Evolutionary conservation across 2,329 filamentous ascomycete species (phyloP).

Genomic region (Dothidotthia symphoricarpi): DNA sequence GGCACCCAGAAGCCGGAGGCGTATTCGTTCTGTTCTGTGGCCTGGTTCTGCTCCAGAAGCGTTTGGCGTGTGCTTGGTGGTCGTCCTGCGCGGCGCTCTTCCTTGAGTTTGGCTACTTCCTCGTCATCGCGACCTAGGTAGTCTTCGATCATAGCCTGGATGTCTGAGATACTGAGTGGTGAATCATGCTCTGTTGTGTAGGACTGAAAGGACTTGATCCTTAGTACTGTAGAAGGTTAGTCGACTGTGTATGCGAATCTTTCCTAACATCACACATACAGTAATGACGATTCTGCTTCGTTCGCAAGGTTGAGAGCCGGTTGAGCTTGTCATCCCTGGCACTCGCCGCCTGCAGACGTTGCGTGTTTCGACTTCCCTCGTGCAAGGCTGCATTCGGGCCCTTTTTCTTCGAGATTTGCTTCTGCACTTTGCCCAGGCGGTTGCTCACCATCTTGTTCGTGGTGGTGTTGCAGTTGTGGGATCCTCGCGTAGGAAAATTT

Average conservation of each 20-base stretch:
- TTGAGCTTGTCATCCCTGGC: slow-evolving; percentile 79
- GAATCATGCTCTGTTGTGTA: slow-evolving; percentile 55
- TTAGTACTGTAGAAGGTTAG: slow-evolving; percentile 54
- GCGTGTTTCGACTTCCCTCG: slow-evolving; percentile 83
- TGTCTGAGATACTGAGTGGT: slow-evolving; percentile 50
- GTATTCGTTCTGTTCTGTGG: slow-evolving; percentile 73
- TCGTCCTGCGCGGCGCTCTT: slow-evolving; percentile 71
- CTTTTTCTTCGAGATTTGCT: slow-evolving; percentile 87
- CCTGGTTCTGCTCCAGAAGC: slow-evolving; percentile 68
- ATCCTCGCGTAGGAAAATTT: slow-evolving; percentile 24
- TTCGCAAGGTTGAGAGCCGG: slow-evolving; percentile 66
- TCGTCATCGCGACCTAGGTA: slow-evolving; percentile 65
- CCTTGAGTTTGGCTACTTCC: slow-evolving; percentile 65
- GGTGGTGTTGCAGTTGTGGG: slow-evolving; percentile 9
- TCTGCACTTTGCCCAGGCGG: slow-evolving; percentile 77
- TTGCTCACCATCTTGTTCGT: slow-evolving; percentile 45
- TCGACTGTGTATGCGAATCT: background rate
- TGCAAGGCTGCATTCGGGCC: slow-evolving; percentile 73
- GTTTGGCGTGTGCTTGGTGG: slow-evolving; percentile 77
- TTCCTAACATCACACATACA: slow-evolving; percentile 51
- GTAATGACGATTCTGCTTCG: slow-evolving; percentile 72
- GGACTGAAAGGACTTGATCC: slow-evolving; percentile 71
- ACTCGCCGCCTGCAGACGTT: slow-evolving; percentile 74
- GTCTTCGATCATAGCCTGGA: slow-evolving; percentile 53
- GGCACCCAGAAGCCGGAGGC: slow-evolving; percentile 83